A percentile compares a stretch with the other conserved stretches of the same genome.
Evolutionary conservation across 2,329 filamentous ascomycete species (phyloP).

Genomic region (Myrmaecium sp.): DNA sequence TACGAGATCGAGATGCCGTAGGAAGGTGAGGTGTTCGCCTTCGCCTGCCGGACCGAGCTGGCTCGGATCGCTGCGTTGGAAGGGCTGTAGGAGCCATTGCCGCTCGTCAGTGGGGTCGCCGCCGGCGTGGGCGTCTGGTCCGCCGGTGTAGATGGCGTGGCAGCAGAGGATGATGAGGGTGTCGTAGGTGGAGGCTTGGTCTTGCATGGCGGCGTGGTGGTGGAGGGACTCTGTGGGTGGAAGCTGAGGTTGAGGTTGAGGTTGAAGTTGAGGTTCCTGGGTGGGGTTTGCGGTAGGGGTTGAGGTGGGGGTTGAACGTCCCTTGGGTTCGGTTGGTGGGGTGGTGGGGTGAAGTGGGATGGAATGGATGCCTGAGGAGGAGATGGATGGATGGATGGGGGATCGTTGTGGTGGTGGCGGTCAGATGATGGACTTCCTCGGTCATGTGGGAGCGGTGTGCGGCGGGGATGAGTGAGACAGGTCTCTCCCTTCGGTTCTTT

Average conservation of each 20-base stretch:
- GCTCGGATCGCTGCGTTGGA: slow-evolving; percentile 43
- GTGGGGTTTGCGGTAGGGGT: slow-evolving; percentile 1
- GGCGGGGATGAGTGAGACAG: too few relatives aligned
- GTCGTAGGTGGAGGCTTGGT: slow-evolving; percentile 8
- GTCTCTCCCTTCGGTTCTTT: too few relatives aligned
- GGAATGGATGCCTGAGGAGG: too few relatives aligned
- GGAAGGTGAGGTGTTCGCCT: slow-evolving; percentile 64
- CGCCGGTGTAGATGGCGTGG: slow-evolving; percentile 58
- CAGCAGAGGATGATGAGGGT: slow-evolving; percentile 68
- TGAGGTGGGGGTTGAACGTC: slow-evolving; percentile 1
- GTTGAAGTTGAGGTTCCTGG: not conserved
- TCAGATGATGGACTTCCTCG: too few relatives aligned
- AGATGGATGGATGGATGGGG: too few relatives aligned
- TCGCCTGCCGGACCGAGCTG: slow-evolving; percentile 12
- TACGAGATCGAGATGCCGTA: slow-evolving; percentile 43
- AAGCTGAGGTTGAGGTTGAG: not conserved
- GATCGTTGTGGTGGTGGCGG: too few relatives aligned
- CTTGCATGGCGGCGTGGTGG: too few relatives aligned
- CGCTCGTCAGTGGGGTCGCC: slow-evolving; percentile 17
- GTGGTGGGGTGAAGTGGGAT: too few relatives aligned
- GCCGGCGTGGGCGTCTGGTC: slow-evolving; percentile 11
- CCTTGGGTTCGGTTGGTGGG: not conserved
- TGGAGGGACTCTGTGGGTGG: not conserved
- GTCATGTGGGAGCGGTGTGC: too few relatives aligned
- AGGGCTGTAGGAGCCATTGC: slow-evolving; percentile 53